phyloP scores from a whole-genome alignment of 805 yeast genomes.

The Priceomyces haplophilus region DNA sequence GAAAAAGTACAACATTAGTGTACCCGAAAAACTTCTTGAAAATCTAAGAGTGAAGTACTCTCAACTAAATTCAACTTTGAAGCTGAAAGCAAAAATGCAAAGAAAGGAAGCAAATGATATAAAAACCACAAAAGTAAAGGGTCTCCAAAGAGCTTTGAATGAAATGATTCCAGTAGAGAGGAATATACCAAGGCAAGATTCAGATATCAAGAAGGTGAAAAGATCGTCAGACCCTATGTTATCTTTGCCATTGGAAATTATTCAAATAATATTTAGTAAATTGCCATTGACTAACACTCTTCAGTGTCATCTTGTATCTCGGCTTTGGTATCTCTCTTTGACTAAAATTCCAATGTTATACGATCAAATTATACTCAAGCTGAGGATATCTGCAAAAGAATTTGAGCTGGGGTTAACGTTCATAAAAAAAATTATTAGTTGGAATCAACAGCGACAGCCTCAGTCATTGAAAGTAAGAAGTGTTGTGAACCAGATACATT shows the following conservation, averaged over 20 bases:
- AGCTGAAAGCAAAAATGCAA: no score
- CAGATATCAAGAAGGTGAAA: constrained; percentile 6
- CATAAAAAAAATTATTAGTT: constrained; percentile 21
- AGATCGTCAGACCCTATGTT: constrained; percentile 24
- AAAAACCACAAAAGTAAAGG: no score
- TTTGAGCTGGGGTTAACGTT: constrained; percentile 27
- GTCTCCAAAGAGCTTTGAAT: constrained; percentile 5
- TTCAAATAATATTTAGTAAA: constrained; percentile 23
- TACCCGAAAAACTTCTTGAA: constrained; percentile 30
- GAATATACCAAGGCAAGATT: neutral
- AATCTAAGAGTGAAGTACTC: constrained; percentile 23
- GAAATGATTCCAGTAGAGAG: constrained; percentile 19
- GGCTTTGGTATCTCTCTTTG: constrained; percentile 30
- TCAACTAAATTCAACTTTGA: constrained; percentile 21
- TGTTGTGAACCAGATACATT: constrained; percentile 19
- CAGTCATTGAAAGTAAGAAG: constrained; percentile 21
- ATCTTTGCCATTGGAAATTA: constrained; percentile 28
- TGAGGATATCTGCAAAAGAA: constrained; percentile 25
- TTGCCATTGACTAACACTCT: constrained; percentile 22
- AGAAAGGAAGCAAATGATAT: neutral
- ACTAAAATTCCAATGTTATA: constrained; percentile 26
- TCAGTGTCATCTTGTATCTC: constrained; percentile 31
- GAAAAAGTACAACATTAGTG: constrained; percentile 22
- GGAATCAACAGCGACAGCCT: constrained; percentile 15
- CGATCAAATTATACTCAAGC: constrained; percentile 20